Evolutionary conservation across 257 asterid genomes (phyloP).

Genomic region (Anisodus tanguticus): DNA sequence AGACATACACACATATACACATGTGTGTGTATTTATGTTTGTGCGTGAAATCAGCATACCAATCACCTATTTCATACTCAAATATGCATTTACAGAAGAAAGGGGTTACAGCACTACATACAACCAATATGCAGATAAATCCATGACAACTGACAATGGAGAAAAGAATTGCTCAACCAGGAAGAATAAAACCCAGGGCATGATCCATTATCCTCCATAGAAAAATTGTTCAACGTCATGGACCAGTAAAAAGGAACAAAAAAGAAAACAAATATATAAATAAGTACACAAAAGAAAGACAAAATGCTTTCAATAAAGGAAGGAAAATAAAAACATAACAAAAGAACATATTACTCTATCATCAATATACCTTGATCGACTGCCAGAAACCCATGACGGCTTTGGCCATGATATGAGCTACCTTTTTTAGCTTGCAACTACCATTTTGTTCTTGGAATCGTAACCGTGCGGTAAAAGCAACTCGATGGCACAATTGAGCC

Average conservation of each 20-base stretch:
- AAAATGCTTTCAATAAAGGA: conserved; percentile 24
- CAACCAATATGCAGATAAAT: conserved; percentile 22
- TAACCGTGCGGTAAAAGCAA: conserved; percentile 54
- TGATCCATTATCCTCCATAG: not conserved
- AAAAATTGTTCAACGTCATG: conserved; percentile 11
- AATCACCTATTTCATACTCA: conserved; percentile 10
- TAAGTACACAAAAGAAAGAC: conserved; percentile 24
- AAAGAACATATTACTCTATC: not conserved
- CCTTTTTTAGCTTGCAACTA: conserved; percentile 58
- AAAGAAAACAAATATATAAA: not conserved
- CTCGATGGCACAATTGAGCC: conserved; percentile 61
- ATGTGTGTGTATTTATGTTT: not conserved
- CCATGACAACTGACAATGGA: not conserved
- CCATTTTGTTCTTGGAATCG: conserved; percentile 51
- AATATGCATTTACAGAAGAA: not conserved
- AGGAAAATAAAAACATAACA: conserved; percentile 8
- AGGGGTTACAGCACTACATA: not conserved
- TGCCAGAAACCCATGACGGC: conserved; percentile 88
- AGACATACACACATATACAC: conserved; percentile 1
- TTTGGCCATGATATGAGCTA: conserved; percentile 69
- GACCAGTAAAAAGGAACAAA: not conserved
- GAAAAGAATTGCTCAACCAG: not conserved
- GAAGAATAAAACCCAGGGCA: conserved; percentile 19
- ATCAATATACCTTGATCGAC: conserved; percentile 59
- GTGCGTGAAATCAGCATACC: not conserved